Evolutionary conservation across 345 rosid genomes (phyloP).

Genomic region (Bruguiera gymnorhiza): DNA sequence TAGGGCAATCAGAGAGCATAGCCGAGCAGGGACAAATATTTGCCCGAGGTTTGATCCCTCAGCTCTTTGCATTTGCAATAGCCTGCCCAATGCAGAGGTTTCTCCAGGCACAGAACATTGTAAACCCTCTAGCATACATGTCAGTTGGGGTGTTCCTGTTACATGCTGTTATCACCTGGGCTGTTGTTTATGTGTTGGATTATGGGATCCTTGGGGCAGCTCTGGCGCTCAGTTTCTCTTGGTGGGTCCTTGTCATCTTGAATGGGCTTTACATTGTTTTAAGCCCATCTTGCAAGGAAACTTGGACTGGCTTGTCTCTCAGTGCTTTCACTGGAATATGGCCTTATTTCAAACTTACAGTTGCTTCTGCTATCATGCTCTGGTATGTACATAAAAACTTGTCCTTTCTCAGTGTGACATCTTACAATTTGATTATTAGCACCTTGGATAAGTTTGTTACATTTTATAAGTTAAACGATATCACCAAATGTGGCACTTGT

Average conservation of each 20-base stretch:
- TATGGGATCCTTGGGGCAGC: conserved; percentile 76
- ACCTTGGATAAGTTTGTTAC: no score
- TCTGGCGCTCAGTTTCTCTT: conserved; percentile 59
- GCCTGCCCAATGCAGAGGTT: conserved; percentile 87
- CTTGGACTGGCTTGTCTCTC: conserved; percentile 75
- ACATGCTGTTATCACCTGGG: conserved; percentile 64
- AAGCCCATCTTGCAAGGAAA: conserved; percentile 69
- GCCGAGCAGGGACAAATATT: conserved; percentile 70
- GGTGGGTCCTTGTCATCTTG: conserved; percentile 69
- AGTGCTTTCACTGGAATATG: conserved; percentile 70
- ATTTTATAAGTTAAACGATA: no score
- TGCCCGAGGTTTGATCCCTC: conserved; percentile 72
- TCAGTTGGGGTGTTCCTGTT: conserved; percentile 65
- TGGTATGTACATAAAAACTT: conserved; percentile 40
- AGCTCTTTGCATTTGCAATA: conserved; percentile 72
- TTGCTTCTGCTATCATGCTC: conserved; percentile 84
- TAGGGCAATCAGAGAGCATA: conserved; percentile 63
- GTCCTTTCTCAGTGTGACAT: no score
- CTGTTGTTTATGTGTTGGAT: conserved; percentile 47
- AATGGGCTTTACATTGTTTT: conserved; percentile 55
- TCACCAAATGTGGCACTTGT: no score
- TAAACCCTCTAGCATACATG: conserved; percentile 84
- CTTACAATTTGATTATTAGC: no score
- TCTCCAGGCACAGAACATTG: conserved; percentile 95
- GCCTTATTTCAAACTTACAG: conserved; percentile 91